Evolutionary conservation across 2,329 filamentous ascomycete species (phyloP).

Genomic region (Diaporthe velutina): DNA sequence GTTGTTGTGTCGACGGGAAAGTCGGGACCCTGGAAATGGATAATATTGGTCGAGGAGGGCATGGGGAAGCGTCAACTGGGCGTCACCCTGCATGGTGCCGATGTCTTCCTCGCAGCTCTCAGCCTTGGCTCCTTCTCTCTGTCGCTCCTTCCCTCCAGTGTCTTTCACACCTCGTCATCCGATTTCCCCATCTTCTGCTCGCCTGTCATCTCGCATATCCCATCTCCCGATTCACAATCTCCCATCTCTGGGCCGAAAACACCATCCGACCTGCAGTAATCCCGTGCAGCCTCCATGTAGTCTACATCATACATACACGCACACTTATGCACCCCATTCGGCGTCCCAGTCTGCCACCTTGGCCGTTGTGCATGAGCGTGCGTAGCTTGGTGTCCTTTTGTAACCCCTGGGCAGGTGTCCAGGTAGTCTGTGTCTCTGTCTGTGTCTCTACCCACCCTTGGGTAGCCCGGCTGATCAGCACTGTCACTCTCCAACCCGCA

Average conservation of each 20-base stretch:
- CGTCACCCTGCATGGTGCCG: conserved; percentile 24
- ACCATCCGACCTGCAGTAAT: background rate
- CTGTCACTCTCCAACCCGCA: conserved; percentile 7
- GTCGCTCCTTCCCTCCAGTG: background rate
- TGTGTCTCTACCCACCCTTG: background rate
- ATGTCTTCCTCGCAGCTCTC: background rate
- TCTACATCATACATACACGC: background rate
- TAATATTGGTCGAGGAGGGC: background rate
- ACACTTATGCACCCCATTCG: background rate
- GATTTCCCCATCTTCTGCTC: conserved; percentile 3
- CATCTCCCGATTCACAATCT: background rate
- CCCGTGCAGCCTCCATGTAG: too few relatives aligned
- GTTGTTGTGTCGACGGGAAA: background rate
- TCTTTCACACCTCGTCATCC: conserved; percentile 5
- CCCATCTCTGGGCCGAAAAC: background rate
- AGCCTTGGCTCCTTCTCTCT: background rate
- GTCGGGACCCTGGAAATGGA: background rate
- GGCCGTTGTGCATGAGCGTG: conserved; percentile 3
- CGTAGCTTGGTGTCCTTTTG: background rate
- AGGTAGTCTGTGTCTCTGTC: too few relatives aligned
- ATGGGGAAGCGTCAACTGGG: background rate
- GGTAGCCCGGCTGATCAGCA: conserved; percentile 5
- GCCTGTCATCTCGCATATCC: conserved; percentile 7
- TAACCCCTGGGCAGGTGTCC: too few relatives aligned
- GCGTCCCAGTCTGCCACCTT: background rate